These are phyloP conservation scores for Botryotinia narcissicola DNA, from an alignment of 2,329 filamentous ascomycete genomes.

Conservation along the genomic window DNA sequence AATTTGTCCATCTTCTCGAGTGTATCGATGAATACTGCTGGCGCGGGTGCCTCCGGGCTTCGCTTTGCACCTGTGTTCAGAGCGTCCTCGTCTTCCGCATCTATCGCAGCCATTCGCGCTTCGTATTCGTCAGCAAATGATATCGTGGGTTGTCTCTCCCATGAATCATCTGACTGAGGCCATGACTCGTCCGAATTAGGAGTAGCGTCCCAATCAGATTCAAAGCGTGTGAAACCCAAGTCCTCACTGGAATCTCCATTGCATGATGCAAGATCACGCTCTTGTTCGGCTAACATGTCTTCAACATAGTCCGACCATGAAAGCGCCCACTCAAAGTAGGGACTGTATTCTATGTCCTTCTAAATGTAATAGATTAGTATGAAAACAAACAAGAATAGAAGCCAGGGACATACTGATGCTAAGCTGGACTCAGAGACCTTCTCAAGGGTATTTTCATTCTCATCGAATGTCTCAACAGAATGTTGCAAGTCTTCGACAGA, in stretches of 20 bases:
- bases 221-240: no score
- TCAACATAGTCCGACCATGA: neutral
- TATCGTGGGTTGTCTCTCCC: no score
- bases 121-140: neutral
- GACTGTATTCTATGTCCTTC: neutral
- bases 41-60: neutral
- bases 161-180: neutral
- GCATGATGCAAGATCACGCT: neutral
- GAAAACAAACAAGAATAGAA: neutral
- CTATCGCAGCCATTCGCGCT: neutral
- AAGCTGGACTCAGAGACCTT: neutral
- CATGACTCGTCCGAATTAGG: neutral
- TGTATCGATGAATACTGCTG: neutral
- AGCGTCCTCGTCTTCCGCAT: neutral
- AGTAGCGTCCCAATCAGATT: neutral
- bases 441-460: rapidly evolving
- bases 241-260: no score
- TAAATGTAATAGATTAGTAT: neutral
- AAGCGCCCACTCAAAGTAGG: neutral
- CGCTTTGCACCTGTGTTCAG: neutral
- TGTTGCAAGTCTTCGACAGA: neutral
- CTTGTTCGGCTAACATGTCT: neutral
- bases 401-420: neutral
- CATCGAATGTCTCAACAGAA: neutral
- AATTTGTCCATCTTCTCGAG: slow-evolving; percentile 1